Base-by-base conservation (phyloP, 495 filamentous ascomycete species). In the Cenococcum geophilum region DNA sequence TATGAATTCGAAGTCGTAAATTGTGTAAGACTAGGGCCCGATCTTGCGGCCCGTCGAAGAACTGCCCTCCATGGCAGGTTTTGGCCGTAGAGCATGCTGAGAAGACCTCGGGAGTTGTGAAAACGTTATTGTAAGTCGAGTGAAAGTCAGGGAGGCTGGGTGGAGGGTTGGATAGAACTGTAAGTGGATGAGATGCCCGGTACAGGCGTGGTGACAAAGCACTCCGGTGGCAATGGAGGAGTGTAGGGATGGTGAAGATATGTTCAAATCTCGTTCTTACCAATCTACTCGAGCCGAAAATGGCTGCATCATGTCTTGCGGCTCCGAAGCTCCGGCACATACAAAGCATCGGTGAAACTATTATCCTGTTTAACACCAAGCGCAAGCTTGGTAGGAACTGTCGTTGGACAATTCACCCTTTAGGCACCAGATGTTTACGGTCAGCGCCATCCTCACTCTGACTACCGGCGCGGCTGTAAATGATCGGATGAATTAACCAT, bases 61-160 rank as follows among this genome's bases (percentile, higher is more conserved):
- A 76, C 76, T 49, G 73, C 59, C 58, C 76, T 74, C 77, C 80
- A 81, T 64, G 77, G 74, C 20, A 80, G 62, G 55, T 71, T 76
- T 71, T 80, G 78, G 63, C 77, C 75, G 70, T 77, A 77, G 68
- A 80, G 70, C 79, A 81, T 83, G 49, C 60, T 76, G 57, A 18
- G 20, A 45, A 14, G 18, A 14, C 40, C 40, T 45, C 40, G 3
- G 3, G 12, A 18, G 18, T 14, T 14, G 40, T 45, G 40, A 18
- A 14, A 45, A 4, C 4, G 40, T 16, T 45, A 18, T 45, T 14
- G 12, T 45, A 45, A 45, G 18, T 32, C 40, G 18, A 45, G 40
- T 45, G 11, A 10, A 45, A 14, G 40, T 18, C 40, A 14, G 14
- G 11, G 14, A 45, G 40, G 11, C 40, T 45, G 11, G 12, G 11